These are phyloP conservation scores for Tricholoma saponaceum DNA, from an alignment of 768 basidiomycete genomes.

Conservation along the genomic window DNA sequence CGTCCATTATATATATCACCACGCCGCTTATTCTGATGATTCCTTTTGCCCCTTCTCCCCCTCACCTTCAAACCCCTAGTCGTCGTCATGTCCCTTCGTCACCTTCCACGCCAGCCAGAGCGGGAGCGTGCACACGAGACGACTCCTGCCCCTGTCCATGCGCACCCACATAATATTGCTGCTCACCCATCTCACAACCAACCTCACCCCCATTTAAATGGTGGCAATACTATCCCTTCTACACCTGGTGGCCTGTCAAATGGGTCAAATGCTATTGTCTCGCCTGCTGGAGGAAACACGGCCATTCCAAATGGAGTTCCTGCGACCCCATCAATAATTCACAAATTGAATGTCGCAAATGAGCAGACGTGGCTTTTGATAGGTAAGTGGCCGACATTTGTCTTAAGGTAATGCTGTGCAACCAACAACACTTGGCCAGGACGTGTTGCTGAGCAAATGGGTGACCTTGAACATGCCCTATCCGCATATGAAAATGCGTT, in stretches of 20 bases:
- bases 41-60: slow-evolving; percentile 47
- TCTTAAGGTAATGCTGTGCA: slow-evolving; percentile 11
- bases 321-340: slow-evolving; percentile 44
- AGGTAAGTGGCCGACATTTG: slow-evolving; percentile 40
- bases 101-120: slow-evolving; percentile 55
- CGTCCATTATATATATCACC: slow-evolving; percentile 56
- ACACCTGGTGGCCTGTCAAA: slow-evolving; percentile 42
- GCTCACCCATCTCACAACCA: no score
- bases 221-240: slow-evolving; percentile 38
- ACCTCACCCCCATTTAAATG: slow-evolving; percentile 46
- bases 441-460: slow-evolving; percentile 92
- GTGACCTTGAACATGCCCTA: slow-evolving; percentile 88
- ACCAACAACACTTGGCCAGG: slow-evolving; percentile 44
- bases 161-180: slow-evolving; percentile 11
- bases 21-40: slow-evolving; percentile 36
- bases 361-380: slow-evolving; percentile 96
- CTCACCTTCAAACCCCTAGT: slow-evolving; percentile 29
- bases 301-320: slow-evolving; percentile 29
- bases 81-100: slow-evolving; percentile 62
- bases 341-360: slow-evolving; percentile 81
- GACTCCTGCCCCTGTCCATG: slow-evolving; percentile 29
- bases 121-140: slow-evolving; percentile 66
- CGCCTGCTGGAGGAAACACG: slow-evolving; percentile 40
- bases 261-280: slow-evolving; percentile 41
- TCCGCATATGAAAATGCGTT: slow-evolving; percentile 93